These are phyloP conservation scores for Aspergillus sp. DNA, from an alignment of 2,329 filamentous ascomycete genomes.

Conservation along the genomic window DNA sequence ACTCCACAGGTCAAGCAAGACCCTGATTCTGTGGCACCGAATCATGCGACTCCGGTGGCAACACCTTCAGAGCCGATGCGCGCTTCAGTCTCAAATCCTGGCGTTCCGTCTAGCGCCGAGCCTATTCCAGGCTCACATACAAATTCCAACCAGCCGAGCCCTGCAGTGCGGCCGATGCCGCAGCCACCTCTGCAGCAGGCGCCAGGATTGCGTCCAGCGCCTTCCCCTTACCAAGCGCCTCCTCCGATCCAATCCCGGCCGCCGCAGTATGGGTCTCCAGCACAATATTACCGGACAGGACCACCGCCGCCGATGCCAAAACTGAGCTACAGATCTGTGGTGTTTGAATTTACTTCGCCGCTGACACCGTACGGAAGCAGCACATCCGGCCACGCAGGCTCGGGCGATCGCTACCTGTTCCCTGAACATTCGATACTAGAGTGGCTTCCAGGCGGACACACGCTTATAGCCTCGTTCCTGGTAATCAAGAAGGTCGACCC, in stretches of 20 bases:
- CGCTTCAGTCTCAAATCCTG: slow-evolving; percentile 8
- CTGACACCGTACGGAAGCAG: slow-evolving; percentile 33
- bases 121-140: slow-evolving; percentile 7
- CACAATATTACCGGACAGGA: slow-evolving; percentile 24
- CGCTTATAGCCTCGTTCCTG: slow-evolving; percentile 40
- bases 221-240: slow-evolving; percentile 22
- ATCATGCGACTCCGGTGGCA: slow-evolving; percentile 4
- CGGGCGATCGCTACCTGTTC: slow-evolving; percentile 41
- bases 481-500: slow-evolving; percentile 35
- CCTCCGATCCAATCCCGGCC: slow-evolving; percentile 30
- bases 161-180: slow-evolving; percentile 15
- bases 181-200: slow-evolving; percentile 15
- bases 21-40: slow-evolving; percentile 8
- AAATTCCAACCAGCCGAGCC: slow-evolving; percentile 12
- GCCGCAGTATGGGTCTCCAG: slow-evolving; percentile 23
- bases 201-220: slow-evolving; percentile 16
- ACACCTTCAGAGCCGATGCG: slow-evolving; percentile 4
- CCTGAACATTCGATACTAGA: slow-evolving; percentile 42
- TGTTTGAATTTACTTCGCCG: slow-evolving; percentile 39
- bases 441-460: slow-evolving; percentile 36
- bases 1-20: slow-evolving; percentile 22
- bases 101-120: slow-evolving; percentile 3
- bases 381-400: slow-evolving; percentile 31
- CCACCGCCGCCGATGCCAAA: slow-evolving; percentile 26
- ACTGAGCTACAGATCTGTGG: slow-evolving; percentile 36